These are phyloP conservation scores for Lolium multiflorum DNA, from an alignment of 176 grass and related monocot species.

Conservation along the genomic window DNA sequence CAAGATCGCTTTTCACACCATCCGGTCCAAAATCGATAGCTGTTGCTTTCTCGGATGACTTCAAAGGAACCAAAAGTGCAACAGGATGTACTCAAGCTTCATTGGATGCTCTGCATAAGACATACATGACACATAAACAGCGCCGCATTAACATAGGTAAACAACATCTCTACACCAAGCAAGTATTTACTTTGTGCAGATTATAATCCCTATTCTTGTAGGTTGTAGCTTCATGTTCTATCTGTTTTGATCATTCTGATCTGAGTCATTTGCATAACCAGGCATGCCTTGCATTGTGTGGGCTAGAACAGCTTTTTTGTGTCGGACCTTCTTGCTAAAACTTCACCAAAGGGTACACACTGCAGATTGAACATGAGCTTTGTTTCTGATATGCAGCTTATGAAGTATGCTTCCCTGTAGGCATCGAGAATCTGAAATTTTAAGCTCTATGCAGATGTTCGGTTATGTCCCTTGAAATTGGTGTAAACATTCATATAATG, in stretches of 20 bases:
- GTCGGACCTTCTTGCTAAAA: neutral
- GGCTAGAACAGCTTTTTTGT: neutral
- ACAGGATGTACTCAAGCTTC: constrained; percentile 33
- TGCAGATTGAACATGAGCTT: neutral
- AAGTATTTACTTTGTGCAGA: neutral
- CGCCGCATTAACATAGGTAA: constrained; percentile 63
- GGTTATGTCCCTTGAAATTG: neutral
- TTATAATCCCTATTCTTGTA: neutral
- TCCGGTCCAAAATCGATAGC: constrained; percentile 43
- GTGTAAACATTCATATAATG: neutral
- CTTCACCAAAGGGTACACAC: neutral
- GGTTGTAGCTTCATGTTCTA: neutral
- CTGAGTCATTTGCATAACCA: constrained; percentile 7
- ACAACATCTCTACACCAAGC: neutral
- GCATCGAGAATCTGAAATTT: neutral
- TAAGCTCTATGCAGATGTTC: neutral
- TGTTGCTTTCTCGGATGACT: constrained; percentile 41
- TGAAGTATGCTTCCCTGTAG: neutral
- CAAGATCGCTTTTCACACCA: constrained; percentile 71
- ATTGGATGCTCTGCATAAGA: constrained; percentile 56
- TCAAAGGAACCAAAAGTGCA: constrained; percentile 32
- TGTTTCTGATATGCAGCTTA: constrained; percentile 1
- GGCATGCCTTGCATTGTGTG: neutral
- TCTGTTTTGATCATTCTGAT: neutral
- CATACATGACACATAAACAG: constrained; percentile 42